Evolutionary conservation across 2,329 filamentous ascomycete genomes (phyloP).

Genomic region (Graphiopsis chlorocephala): DNA sequence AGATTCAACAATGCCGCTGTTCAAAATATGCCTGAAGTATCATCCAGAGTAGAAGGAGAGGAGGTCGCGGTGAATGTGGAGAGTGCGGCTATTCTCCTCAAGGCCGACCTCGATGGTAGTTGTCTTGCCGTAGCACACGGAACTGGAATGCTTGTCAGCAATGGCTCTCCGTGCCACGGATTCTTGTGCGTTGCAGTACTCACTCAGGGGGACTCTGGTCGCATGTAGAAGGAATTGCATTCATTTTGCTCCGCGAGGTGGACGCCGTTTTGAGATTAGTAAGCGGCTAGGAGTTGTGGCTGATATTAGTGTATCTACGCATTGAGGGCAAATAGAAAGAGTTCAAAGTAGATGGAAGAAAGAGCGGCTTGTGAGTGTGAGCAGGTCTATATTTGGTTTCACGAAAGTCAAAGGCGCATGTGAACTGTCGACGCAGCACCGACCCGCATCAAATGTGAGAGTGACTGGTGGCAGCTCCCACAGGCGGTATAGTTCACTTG

Average conservation of each 20-base stretch:
- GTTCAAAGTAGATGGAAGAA: no score
- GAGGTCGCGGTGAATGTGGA: not conserved
- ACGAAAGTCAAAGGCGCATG: no score
- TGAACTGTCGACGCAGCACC: no score
- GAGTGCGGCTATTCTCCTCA: no score
- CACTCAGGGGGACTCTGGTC: not conserved
- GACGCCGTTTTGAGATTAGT: not conserved
- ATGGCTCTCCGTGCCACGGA: not conserved
- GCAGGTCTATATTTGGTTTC: no score
- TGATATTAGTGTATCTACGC: no score
- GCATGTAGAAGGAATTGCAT: not conserved
- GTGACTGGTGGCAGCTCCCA: not conserved
- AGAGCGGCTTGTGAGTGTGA: no score
- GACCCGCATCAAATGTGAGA: not conserved
- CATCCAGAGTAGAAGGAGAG: not conserved
- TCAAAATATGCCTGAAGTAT: not conserved
- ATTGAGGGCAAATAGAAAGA: no score
- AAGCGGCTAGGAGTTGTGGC: no score
- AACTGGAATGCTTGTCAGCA: not conserved
- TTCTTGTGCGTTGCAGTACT: not conserved
- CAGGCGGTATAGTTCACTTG: not conserved
- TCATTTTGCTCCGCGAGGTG: not conserved
- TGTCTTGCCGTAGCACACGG: not conserved
- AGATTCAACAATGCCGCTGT: not conserved
- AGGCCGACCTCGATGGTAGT: not conserved